A percentile compares a stretch with the other conserved stretches of the same genome.
These are phyloP conservation scores for Hirsutella thompsonii DNA, from an alignment of 2,329 filamentous ascomycete species.

Conservation along the genomic window DNA sequence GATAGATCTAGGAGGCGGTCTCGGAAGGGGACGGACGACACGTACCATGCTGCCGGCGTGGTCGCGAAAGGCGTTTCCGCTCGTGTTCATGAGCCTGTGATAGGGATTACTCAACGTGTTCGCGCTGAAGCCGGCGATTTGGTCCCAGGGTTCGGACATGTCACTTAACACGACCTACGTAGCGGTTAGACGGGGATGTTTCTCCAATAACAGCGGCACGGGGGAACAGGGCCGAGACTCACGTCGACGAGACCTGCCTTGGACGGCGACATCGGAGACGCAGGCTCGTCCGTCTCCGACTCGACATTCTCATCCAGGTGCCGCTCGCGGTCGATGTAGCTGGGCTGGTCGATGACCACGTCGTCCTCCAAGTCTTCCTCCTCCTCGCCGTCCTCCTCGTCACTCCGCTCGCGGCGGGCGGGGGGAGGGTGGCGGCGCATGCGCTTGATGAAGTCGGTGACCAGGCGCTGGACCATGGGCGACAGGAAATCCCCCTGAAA, in stretches of 20 bases:
- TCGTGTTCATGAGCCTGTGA: conserved; percentile 98
- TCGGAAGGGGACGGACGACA: not conserved
- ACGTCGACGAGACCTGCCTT: conserved; percentile 53
- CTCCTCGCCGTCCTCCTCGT: not conserved
- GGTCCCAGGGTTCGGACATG: conserved; percentile 96
- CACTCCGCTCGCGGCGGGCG: not conserved
- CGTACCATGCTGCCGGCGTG: conserved; percentile 89
- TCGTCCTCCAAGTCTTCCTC: not conserved
- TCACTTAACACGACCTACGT: conserved; percentile 77
- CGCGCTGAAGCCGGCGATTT: conserved; percentile 65
- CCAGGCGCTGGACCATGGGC: conserved; percentile 57
- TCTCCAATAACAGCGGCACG: not conserved
- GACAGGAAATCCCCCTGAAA: conserved; percentile 92
- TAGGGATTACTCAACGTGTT: conserved; percentile 92
- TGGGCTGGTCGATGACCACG: conserved; percentile 27
- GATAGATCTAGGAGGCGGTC: too few relatives aligned
- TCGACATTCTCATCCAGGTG: conserved; percentile 14
- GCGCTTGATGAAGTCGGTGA: conserved; percentile 62
- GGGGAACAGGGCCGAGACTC: conserved; percentile 12
- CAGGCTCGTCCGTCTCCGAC: conserved; percentile 2
- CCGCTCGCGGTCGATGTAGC: conserved; percentile 56
- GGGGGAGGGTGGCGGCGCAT: conserved; percentile 21
- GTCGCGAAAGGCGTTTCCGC: conserved; percentile 73
- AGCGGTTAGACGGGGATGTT: not conserved
- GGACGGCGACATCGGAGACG: conserved; percentile 8